These are phyloP conservation scores for Glebionis coronaria DNA, from an alignment of 129 eudicot species.

Conservation along the genomic window DNA sequence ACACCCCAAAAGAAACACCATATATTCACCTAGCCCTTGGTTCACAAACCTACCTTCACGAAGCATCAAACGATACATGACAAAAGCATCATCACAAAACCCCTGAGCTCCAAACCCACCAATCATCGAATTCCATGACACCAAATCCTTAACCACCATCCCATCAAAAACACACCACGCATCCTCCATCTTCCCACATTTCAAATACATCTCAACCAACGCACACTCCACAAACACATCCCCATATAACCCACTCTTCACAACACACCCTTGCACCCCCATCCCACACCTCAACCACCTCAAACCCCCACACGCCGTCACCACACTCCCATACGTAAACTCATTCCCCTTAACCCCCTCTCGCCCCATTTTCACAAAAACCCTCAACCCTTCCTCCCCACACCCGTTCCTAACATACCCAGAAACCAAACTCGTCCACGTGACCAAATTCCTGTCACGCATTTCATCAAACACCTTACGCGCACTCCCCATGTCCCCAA, in stretches of 20 bases:
- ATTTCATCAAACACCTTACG: constrained; percentile 60
- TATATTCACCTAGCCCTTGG: background rate
- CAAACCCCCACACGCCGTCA: constrained; percentile 50
- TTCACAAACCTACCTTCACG: constrained; percentile 43
- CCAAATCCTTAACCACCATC: constrained; percentile 58
- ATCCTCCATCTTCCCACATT: constrained; percentile 66
- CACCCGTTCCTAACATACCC: constrained; percentile 56
- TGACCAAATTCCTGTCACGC: constrained; percentile 53
- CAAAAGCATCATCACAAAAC: constrained; percentile 37
- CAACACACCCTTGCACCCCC: constrained; percentile 61
- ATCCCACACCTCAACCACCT: constrained; percentile 36
- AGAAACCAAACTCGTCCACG: constrained; percentile 74
- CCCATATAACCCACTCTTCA: constrained; percentile 46
- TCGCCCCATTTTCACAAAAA: constrained; percentile 46
- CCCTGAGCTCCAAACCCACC: constrained; percentile 59
- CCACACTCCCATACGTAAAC: constrained; percentile 60
- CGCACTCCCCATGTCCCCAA: constrained; percentile 45
- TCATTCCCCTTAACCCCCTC: constrained; percentile 59
- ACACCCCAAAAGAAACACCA: too few species aligned
- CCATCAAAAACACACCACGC: constrained; percentile 44
- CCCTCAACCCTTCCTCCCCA: constrained; percentile 38
- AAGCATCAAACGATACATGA: constrained; percentile 47
- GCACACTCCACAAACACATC: constrained; percentile 67
- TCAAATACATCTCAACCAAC: constrained; percentile 61
- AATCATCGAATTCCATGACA: constrained; percentile 74